A percentile compares a stretch with the other conserved stretches of the same genome.
Conservation (phyloP, 2,329 filamentous ascomycete species). For the Aureobasidium vineae region DNA sequence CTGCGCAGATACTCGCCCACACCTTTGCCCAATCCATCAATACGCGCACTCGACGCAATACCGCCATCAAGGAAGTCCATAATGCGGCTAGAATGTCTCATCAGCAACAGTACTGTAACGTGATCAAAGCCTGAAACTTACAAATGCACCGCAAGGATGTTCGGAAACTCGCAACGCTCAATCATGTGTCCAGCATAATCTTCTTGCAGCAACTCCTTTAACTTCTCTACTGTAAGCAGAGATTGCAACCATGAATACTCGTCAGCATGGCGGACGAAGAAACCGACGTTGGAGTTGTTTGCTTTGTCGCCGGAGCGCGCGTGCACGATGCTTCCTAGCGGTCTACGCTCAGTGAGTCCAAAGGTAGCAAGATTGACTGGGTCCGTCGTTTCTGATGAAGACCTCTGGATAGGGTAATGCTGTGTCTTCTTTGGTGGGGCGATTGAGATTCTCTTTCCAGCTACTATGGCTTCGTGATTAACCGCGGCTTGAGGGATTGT, state of each 20-base stretch:
- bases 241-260: constrained; percentile 39
- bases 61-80: constrained; percentile 27
- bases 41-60: constrained; percentile 23
- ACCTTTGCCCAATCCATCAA: constrained; percentile 27
- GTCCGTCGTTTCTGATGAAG: constrained; percentile 36
- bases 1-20: constrained; percentile 27
- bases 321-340: constrained; percentile 42
- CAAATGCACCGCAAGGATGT: constrained; percentile 44
- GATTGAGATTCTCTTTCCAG: constrained; percentile 2
- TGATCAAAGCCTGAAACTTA: neutral
- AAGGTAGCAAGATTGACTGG: constrained; percentile 37
- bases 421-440: constrained; percentile 20
- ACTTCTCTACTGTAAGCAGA: constrained; percentile 33
- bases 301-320: constrained; percentile 40
- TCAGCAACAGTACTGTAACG: neutral
- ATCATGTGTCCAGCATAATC: constrained; percentile 40
- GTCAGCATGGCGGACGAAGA: constrained; percentile 44
- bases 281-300: constrained; percentile 38
- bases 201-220: constrained; percentile 36
- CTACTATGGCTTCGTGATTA: constrained; percentile 31
- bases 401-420: constrained; percentile 27
- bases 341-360: constrained; percentile 40
- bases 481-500: constrained; percentile 36
- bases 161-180: constrained; percentile 43
- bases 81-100: constrained; percentile 2